Evolutionary conservation across 1,284 basidiomycete species (phyloP), one percentile per base, ranked within the genome.

Genomic region (Mixia osmundae): DNA sequence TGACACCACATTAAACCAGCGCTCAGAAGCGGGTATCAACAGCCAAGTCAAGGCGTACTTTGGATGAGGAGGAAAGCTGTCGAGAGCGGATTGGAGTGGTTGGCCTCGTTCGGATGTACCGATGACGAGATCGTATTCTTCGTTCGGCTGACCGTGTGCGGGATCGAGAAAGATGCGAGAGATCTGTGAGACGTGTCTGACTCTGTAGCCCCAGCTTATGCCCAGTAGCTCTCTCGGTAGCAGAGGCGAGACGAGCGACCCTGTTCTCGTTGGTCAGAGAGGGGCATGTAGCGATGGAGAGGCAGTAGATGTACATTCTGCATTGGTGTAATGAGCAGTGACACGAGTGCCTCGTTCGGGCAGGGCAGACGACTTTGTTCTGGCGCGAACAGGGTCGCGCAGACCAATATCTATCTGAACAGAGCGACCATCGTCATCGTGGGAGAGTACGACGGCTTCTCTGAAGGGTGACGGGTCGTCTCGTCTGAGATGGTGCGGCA

Each of bases 101-200:
- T n/a, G n/a, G 15, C 54, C 54, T 9, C 54, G 49, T 36, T 56
- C 54, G 10, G 46, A 48, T 0, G 52, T 55, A 3, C 54, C 54
- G 11, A 56, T 50, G 11, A 51, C 45, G 10, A 55, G 33, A 34
- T 55, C 54, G 45, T 55, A 55, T 10, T 37, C 46, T 7, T 43
- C 47, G 7, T 33, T n/a, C 30, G 9, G 42, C 44, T 15, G 48
- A 40, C 21, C 32, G 38, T 8, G 31, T 18, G 31, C 6, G 36
- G 23, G 23, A 21, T 34, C 37, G 30, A 33, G 31, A 31, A 40
- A 42, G 38, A 50, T 50, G 12, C 40, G 20, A 1, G 48, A 45
- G 3, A 54, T 38, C 12, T 40, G 47, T 4, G 35, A 18, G 1
- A 45, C 49, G 3, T 53, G 36, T 3, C 54, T 45, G 6, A 55